Evolutionary conservation across 202 grass and related monocot genomes (phyloP).

Genomic region (Hordeum pubiflorum): DNA sequence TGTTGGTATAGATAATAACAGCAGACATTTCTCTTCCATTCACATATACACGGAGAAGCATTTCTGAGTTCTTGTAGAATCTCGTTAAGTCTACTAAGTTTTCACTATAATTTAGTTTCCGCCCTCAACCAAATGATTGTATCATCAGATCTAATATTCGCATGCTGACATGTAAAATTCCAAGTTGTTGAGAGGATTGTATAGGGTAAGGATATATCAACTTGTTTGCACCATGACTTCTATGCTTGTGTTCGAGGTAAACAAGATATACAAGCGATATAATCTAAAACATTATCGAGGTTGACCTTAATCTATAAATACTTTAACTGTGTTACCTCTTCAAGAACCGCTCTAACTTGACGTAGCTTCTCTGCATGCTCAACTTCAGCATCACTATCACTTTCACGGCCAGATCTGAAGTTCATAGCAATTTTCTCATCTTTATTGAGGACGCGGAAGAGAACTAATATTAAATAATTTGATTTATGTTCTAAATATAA

Average conservation of each 20-base stretch:
- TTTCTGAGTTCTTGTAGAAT: background rate
- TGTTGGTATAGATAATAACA: background rate
- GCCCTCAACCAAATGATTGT: background rate
- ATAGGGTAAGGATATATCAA: background rate
- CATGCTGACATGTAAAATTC: background rate
- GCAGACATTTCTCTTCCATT: background rate
- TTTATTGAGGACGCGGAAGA: background rate
- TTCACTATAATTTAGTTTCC: background rate
- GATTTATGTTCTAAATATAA: slow-evolving; percentile 10
- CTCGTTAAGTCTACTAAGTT: background rate
- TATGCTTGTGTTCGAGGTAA: background rate
- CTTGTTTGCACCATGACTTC: background rate
- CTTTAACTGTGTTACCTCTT: slow-evolving; percentile 59
- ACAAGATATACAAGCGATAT: background rate
- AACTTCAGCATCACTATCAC: slow-evolving; percentile 93
- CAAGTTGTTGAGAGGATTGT: background rate
- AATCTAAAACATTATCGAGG: background rate
- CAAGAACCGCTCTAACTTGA: slow-evolving; percentile 97
- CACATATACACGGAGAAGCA: background rate
- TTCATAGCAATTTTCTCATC: slow-evolving; percentile 20
- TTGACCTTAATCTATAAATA: background rate
- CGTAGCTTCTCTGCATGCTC: slow-evolving; percentile 97
- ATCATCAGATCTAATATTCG: background rate
- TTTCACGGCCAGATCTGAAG: slow-evolving; percentile 87
- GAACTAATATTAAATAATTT: slow-evolving; percentile 9